phyloP scores from a whole-genome alignment of 495 filamentous ascomycete species.

The Xylona heveae region DNA sequence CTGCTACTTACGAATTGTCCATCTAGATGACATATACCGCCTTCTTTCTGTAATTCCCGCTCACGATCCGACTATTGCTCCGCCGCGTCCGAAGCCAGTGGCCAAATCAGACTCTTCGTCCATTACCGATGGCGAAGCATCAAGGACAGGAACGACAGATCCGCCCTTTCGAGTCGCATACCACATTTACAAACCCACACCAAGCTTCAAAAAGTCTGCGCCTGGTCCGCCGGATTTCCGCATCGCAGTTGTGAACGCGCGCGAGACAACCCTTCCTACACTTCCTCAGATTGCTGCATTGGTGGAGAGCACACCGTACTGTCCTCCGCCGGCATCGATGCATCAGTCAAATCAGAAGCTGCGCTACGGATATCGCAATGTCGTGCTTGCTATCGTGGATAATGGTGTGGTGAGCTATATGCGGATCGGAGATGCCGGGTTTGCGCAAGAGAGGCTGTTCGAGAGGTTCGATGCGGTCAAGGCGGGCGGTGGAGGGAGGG shows the following conservation, averaged over 20 bases:
- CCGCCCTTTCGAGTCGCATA: slow-evolving; percentile 49
- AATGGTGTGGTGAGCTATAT: slow-evolving; percentile 77
- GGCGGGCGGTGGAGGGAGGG: not conserved
- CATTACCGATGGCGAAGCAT: slow-evolving; percentile 1
- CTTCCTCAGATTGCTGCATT: slow-evolving; percentile 46
- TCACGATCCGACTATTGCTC: slow-evolving; percentile 32
- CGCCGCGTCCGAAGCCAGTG: slow-evolving; percentile 1
- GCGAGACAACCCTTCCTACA: slow-evolving; percentile 46
- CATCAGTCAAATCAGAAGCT: slow-evolving; percentile 12
- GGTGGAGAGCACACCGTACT: slow-evolving; percentile 42
- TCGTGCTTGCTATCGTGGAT: slow-evolving; percentile 73
- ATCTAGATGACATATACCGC: slow-evolving; percentile 42
- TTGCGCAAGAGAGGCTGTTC: slow-evolving; percentile 26
- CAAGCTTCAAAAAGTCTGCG: slow-evolving; percentile 48
- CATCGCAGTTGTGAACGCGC: slow-evolving; percentile 58
- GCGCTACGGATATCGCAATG: slow-evolving; percentile 52
- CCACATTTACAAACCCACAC: slow-evolving; percentile 60
- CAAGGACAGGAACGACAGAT: slow-evolving; percentile 4
- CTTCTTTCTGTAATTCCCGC: slow-evolving; percentile 54
- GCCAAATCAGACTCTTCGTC: slow-evolving; percentile 6
- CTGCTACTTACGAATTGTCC: not conserved
- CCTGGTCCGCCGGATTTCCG: slow-evolving; percentile 64
- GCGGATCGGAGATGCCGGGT: slow-evolving; percentile 55
- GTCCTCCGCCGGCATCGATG: slow-evolving; percentile 24
- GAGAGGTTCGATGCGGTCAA: not conserved